Percentiles rank a stretch among this genome's conserved stretches.
Conservation (phyloP, 2,329 filamentous ascomycete species). For the Verticillium nubilum region DNA sequence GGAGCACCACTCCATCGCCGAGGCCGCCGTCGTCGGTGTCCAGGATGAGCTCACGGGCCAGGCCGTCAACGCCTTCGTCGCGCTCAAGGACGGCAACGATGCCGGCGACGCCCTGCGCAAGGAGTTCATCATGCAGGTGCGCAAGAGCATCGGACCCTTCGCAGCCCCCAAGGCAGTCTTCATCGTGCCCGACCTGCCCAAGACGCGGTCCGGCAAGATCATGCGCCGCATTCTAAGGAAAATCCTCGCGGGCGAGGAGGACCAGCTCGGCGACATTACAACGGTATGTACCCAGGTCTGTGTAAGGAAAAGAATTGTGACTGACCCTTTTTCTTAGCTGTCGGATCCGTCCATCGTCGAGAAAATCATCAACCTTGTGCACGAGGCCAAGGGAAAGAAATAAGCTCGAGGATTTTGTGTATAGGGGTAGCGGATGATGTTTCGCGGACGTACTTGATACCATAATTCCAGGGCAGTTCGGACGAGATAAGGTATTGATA, state of each 20-base stretch:
- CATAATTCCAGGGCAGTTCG: not conserved
- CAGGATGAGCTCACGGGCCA: slow-evolving; percentile 92
- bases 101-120: slow-evolving; percentile 77
- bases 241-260: slow-evolving; percentile 95
- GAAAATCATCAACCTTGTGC: slow-evolving; percentile 81
- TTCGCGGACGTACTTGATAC: slow-evolving; percentile 1
- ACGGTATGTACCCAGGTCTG: slow-evolving; percentile 57
- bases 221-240: slow-evolving; percentile 97
- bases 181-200: slow-evolving; percentile 88
- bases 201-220: slow-evolving; percentile 97
- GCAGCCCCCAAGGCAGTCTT: slow-evolving; percentile 92
- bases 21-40: slow-evolving; percentile 93
- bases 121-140: slow-evolving; percentile 89
- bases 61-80: slow-evolving; percentile 93
- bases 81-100: slow-evolving; percentile 81
- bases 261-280: slow-evolving; percentile 87
- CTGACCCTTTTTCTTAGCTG: slow-evolving; percentile 45
- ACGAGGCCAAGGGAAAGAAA: slow-evolving; percentile 53
- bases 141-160: slow-evolving; percentile 96
- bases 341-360: slow-evolving; percentile 86
- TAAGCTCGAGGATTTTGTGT: slow-evolving; percentile 15
- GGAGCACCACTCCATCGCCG: slow-evolving; percentile 83
- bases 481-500: not conserved
- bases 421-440: not conserved
- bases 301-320: not conserved